Evolutionary conservation across 345 rosid genomes (phyloP).

Genomic region (Kernera saxatilis): DNA sequence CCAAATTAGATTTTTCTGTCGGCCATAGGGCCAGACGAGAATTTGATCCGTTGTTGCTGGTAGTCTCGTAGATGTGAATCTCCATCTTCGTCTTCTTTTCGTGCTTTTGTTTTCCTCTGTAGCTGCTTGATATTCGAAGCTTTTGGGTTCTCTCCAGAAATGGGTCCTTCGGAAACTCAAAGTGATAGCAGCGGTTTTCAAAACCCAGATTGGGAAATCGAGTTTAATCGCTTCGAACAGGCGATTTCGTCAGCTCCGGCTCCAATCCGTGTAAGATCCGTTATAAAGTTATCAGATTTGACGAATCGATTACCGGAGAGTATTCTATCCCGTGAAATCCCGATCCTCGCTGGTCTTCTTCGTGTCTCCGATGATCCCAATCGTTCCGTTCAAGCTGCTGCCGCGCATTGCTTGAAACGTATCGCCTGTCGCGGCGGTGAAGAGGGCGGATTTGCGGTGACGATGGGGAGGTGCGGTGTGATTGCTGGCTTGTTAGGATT

Average conservation of each 20-base stretch:
- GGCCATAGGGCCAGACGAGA: too few relatives aligned
- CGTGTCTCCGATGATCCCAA: slow-evolving; percentile 17
- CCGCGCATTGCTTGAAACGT: slow-evolving; percentile 41
- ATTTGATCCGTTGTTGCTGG: too few relatives aligned
- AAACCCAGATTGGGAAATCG: slow-evolving; percentile 41
- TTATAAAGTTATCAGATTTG: slow-evolving; percentile 34
- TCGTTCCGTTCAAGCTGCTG: slow-evolving; percentile 32
- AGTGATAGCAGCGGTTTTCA: not conserved
- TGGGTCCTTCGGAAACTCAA: slow-evolving; percentile 20
- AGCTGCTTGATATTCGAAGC: not conserved
- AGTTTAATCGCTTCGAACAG: slow-evolving; percentile 29
- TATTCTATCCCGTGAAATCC: slow-evolving; percentile 28
- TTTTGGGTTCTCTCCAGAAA: not conserved
- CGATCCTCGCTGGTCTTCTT: slow-evolving; percentile 38
- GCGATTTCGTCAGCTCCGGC: slow-evolving; percentile 35
- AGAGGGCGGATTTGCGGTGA: slow-evolving; percentile 33
- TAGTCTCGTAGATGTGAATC: too few relatives aligned
- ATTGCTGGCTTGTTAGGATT: slow-evolving; percentile 32
- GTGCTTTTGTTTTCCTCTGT: not conserved
- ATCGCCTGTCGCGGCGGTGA: slow-evolving; percentile 35
- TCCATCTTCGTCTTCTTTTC: not conserved
- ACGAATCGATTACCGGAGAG: slow-evolving; percentile 28
- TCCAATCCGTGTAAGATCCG: slow-evolving; percentile 34
- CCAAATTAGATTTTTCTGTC: too few relatives aligned
- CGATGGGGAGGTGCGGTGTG: slow-evolving; percentile 45